Evolutionary conservation across 108 stramenopile species (phyloP).

Genomic region (Nitzschia inconspicua): DNA sequence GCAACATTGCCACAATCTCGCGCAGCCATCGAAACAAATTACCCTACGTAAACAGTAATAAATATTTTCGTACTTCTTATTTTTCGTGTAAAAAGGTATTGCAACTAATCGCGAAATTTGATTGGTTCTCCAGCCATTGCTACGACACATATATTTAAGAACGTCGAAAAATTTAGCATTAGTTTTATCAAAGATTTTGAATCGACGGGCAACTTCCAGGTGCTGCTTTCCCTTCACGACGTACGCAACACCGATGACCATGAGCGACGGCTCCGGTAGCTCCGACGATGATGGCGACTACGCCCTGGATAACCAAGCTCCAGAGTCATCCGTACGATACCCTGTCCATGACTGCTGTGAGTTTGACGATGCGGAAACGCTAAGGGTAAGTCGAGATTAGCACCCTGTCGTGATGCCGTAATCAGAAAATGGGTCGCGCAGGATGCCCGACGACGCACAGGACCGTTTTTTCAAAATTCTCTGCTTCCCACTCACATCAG

Average conservation of each 20-base stretch:
- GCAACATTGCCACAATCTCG: no score
- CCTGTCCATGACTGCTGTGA: slow-evolving; percentile 87
- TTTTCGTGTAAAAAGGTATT: no score
- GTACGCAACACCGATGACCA: slow-evolving; percentile 26
- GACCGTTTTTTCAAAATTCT: not conserved
- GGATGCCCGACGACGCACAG: no score
- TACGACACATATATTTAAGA: slow-evolving; percentile 10
- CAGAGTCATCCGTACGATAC: slow-evolving; percentile 51
- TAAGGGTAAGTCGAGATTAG: slow-evolving; percentile 44
- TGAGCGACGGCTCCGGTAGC: slow-evolving; percentile 33
- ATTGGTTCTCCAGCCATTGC: not conserved
- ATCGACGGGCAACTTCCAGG: not conserved
- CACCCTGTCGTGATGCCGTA: no score
- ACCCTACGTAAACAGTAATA: no score
- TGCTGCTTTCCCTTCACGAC: not conserved
- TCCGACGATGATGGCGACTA: slow-evolving; percentile 64
- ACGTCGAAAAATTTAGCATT: not conserved
- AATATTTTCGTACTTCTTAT: no score
- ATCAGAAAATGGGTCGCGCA: no score
- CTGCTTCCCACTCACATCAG: not conserved
- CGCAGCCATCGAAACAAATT: no score
- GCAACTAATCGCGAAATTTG: no score
- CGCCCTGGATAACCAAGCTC: slow-evolving; percentile 26
- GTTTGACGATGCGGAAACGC: slow-evolving; percentile 66
- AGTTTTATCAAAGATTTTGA: not conserved